A percentile compares a stretch with the other conserved stretches of the same genome.
phyloP scores from a whole-genome alignment of 345 rosid species.

The Camelina hispida region DNA sequence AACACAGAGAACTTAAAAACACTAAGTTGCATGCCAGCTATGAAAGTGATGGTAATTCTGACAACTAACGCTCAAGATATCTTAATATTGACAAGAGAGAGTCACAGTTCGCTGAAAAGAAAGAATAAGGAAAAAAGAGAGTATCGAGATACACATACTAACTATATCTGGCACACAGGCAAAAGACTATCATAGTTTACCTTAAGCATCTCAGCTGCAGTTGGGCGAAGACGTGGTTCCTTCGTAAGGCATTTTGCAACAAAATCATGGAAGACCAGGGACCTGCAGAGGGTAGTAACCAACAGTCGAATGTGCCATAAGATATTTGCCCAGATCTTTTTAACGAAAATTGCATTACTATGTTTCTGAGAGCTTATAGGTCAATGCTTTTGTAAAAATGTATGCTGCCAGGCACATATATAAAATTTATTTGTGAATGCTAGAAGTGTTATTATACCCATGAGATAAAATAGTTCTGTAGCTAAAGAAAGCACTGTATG shows the following conservation, averaged over 20 bases:
- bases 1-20: slow-evolving; percentile 14
- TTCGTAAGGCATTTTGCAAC: slow-evolving; percentile 95
- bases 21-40: slow-evolving; percentile 21
- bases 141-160: slow-evolving; percentile 22
- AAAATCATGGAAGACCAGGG: slow-evolving; percentile 98
- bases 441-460: not conserved
- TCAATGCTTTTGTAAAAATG: slow-evolving; percentile 11
- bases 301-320: slow-evolving; percentile 6
- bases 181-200: slow-evolving; percentile 45
- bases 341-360: slow-evolving; percentile 9
- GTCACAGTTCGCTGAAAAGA: not conserved
- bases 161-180: slow-evolving; percentile 10
- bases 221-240: slow-evolving; percentile 93
- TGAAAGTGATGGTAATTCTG: slow-evolving; percentile 23
- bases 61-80: slow-evolving; percentile 29
- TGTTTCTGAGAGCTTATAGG: slow-evolving; percentile 18
- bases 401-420: not conserved
- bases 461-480: not conserved
- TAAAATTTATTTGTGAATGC: slow-evolving; percentile 14
- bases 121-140: slow-evolving; percentile 1
- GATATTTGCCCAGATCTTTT: slow-evolving; percentile 17
- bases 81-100: slow-evolving; percentile 6
- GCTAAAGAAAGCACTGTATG: slow-evolving; percentile 17
- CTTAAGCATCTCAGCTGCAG: slow-evolving; percentile 97
- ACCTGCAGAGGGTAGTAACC: slow-evolving; percentile 59